phyloP scores from a whole-genome alignment of 1,284 basidiomycete genomes.

The Pholiota adiposa region DNA sequence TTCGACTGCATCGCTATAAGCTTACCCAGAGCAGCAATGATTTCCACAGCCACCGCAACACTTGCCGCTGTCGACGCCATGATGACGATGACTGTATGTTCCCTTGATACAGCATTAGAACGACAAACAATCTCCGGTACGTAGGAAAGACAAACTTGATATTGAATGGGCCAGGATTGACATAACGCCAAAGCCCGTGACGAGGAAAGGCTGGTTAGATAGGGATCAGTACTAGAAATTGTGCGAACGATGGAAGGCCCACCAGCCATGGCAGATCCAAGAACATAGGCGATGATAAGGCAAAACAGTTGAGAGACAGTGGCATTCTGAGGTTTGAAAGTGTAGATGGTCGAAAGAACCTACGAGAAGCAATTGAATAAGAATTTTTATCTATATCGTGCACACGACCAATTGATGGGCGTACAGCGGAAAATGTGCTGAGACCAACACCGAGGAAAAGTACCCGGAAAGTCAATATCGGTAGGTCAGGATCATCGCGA shows the following conservation, averaged over 20 bases:
- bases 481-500: constrained; percentile 49
- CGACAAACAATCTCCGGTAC: neutral
- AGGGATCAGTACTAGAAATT: neutral
- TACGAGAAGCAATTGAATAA: constrained; percentile 10
- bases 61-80: constrained; percentile 62
- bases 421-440: constrained; percentile 52
- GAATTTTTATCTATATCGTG: neutral
- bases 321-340: constrained; percentile 62
- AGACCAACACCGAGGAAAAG: constrained; percentile 52
- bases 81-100: constrained; percentile 60
- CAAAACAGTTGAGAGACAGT: constrained; percentile 62
- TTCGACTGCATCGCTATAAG: neutral
- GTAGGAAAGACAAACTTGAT: constrained; percentile 42
- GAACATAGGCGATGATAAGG: constrained; percentile 62
- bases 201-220: constrained; percentile 35
- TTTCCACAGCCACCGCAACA: constrained; percentile 60
- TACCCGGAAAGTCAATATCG: constrained; percentile 50
- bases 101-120: constrained; percentile 30
- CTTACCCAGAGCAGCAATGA: constrained; percentile 58
- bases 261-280: constrained; percentile 57
- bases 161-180: constrained; percentile 62
- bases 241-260: constrained; percentile 12
- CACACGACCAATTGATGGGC: constrained; percentile 21
- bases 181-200: constrained; percentile 47
- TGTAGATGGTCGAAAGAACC: constrained; percentile 55